Evolutionary conservation across 257 asterid genomes (phyloP).

Genomic region (Craterostigma plantagineum): DNA sequence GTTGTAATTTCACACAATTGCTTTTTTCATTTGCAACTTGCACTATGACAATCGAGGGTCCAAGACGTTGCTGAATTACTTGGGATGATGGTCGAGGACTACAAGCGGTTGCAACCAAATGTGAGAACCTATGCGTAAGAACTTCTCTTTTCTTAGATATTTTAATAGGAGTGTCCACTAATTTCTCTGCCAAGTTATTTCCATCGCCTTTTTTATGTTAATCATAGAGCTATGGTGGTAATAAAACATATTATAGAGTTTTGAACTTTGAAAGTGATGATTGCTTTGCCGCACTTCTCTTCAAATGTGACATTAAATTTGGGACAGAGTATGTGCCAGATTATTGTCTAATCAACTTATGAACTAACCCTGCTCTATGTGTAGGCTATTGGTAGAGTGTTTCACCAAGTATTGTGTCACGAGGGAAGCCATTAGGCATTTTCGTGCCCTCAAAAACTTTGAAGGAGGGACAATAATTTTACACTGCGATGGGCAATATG

Average conservation of each 20-base stretch:
- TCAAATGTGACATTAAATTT: too few relatives aligned
- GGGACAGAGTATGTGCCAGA: too few relatives aligned
- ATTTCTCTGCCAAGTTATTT: too few relatives aligned
- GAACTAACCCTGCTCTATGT: constrained; percentile 10
- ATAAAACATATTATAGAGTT: too few relatives aligned
- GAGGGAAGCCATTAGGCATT: constrained; percentile 87
- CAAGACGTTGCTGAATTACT: constrained; percentile 98
- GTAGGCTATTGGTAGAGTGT: constrained; percentile 89
- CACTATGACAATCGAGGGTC: constrained; percentile 40
- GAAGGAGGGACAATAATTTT: constrained; percentile 69
- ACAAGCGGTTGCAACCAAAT: constrained; percentile 90
- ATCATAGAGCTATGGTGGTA: too few relatives aligned
- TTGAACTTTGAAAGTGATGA: too few relatives aligned
- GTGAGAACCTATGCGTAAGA: constrained; percentile 96
- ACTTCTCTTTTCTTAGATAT: constrained; percentile 13
- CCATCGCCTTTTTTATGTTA: too few relatives aligned
- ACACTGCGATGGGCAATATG: constrained; percentile 62
- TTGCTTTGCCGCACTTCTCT: too few relatives aligned
- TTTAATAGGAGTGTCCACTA: too few relatives aligned
- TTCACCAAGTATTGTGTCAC: constrained; percentile 89
- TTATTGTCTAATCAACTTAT: constrained; percentile 7
- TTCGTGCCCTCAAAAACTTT: constrained; percentile 64
- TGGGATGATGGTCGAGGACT: constrained; percentile 98
- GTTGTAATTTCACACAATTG: too few relatives aligned
- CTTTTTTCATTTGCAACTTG: constrained; percentile 4